Evolutionary conservation across 805 yeast genomes (phyloP).

Genomic region (Sugiyamaella americana): DNA sequence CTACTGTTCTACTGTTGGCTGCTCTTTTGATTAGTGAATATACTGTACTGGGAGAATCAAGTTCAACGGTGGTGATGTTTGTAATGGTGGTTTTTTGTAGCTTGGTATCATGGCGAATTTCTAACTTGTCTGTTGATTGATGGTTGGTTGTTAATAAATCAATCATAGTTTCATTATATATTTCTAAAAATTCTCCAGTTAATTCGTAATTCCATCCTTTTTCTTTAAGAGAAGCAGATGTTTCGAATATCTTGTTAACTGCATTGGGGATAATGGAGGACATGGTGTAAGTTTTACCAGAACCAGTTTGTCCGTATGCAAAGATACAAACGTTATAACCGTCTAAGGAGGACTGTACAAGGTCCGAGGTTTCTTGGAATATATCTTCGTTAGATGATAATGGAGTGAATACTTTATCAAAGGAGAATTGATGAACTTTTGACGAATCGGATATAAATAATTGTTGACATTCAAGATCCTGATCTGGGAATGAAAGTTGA

Average conservation of each 20-base stretch:
- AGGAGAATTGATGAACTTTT: conserved; percentile 45
- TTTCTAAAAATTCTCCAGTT: conserved; percentile 76
- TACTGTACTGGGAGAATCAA: conserved; percentile 48
- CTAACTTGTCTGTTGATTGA: conserved; percentile 41
- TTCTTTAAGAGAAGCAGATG: conserved; percentile 41
- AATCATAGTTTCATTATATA: conserved; percentile 74
- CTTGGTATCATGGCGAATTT: conserved; percentile 62
- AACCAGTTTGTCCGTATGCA: conserved; percentile 96
- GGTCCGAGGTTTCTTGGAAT: conserved; percentile 78
- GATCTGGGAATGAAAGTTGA: conserved; percentile 32
- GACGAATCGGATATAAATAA: conserved; percentile 19
- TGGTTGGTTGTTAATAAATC: conserved; percentile 49
- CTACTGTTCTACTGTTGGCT: conserved; percentile 60
- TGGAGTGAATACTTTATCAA: conserved; percentile 71
- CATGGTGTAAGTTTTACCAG: conserved; percentile 95
- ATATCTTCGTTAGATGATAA: conserved; percentile 51
- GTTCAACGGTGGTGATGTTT: conserved; percentile 46
- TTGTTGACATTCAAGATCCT: conserved; percentile 22
- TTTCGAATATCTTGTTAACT: conserved; percentile 59
- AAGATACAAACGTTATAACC: conserved; percentile 90
- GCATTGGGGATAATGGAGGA: conserved; percentile 72
- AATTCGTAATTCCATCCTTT: conserved; percentile 60
- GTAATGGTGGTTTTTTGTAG: conserved; percentile 52
- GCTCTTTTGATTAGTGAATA: conserved; percentile 48
- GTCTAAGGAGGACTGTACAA: conserved; percentile 79